Evolutionary conservation across 192 early-diverging fungal genomes (phyloP), one percentile per base, ranked within the genome.

Genomic region (Coemansia furcata): DNA sequence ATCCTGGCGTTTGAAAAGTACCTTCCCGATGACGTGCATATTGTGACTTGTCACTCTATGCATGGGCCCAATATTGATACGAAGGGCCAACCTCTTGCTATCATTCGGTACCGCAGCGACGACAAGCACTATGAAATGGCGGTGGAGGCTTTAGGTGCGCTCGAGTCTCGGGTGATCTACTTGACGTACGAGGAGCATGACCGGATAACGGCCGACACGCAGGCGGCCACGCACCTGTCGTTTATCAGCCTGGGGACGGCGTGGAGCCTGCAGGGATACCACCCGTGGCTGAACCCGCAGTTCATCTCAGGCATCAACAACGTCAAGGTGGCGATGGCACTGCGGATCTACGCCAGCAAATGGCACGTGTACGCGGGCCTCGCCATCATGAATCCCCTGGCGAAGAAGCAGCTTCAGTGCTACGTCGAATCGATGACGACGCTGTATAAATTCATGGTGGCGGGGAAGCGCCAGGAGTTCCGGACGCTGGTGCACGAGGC

Each of bases 361-460:
- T 99, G 96, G 95, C 97, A 99, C 69, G 94, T 97, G 8, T 97
- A 97, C 72, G 95, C 93, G 0, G 96, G 95, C 0, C 80, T 99
- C 21, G 97, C 94, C 8, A 91, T 98, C 14, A 83, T 99, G 82
- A 98, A 98, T 70, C 95, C 96, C 6, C 86, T 84, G 65, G 97
- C 96, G 6, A 86, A 86, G 43, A 78, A 78, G 29, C 97, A 99
- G 69, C 87, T 99, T 17, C 77, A 84, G 19, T 95, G 98, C 85
- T 99, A 94, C 64, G 91, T 94, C 35, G 76, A 88, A 33, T 94
- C 93, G 1, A 94, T 95, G 23, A 88, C 90, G 0, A 94, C 92
- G 32, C 78, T 99, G 63, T 99, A 96, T 82, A 95, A 95, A 65
- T 73, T 94, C 59, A 99, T 99, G 97, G 91, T 99, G 35, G 89